phyloP scores from a whole-genome alignment of 2,329 filamentous ascomycete species.

The Ceratocystis ficicola region DNA sequence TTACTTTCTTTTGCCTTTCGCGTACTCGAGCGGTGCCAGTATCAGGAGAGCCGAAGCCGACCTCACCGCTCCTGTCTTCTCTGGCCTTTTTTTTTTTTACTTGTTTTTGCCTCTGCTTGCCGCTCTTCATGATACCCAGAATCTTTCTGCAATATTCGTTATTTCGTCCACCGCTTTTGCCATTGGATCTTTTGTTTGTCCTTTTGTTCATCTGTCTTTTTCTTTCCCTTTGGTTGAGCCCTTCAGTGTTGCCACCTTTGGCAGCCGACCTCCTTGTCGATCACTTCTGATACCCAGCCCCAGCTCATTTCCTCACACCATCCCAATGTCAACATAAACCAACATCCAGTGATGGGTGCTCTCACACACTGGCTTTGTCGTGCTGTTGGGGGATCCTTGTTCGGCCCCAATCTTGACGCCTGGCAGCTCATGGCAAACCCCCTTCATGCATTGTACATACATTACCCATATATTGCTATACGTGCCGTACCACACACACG shows the following conservation, averaged over 20 bases:
- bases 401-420: neutral
- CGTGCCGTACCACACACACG: neutral
- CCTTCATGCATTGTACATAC: neutral
- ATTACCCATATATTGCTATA: neutral
- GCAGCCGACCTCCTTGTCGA: neutral
- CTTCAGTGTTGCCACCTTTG: neutral
- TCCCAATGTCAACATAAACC: neutral
- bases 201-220: neutral
- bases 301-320: neutral
- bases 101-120: conserved; percentile 1
- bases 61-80: neutral
- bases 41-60: neutral
- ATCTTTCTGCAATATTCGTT: neutral
- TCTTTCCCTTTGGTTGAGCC: neutral
- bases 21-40: neutral
- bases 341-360: neutral
- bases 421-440: neutral
- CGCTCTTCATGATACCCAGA: neutral
- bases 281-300: neutral
- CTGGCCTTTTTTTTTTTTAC: neutral
- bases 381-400: neutral
- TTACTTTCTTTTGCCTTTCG: neutral
- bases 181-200: neutral
- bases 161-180: conserved; percentile 1
- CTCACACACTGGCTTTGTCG: neutral